phyloP scores from a whole-genome alignment of 495 filamentous ascomycete species.

The Bathelium albidoporum region DNA sequence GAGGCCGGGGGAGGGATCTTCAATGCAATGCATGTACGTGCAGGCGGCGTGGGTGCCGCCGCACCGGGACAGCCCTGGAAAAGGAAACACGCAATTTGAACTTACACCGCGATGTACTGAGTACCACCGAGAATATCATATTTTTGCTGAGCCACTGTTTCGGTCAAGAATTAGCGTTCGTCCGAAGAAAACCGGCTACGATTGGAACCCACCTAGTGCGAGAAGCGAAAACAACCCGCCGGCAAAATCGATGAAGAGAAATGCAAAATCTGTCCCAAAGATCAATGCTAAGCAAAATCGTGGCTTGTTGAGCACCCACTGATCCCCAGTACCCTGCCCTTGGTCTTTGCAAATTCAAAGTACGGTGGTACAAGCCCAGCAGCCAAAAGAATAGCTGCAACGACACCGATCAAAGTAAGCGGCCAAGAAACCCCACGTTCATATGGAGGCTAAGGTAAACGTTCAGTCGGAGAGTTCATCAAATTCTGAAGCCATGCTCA shows the following conservation, averaged over 20 bases:
- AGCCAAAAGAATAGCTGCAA: constrained; percentile 49
- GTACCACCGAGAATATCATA: constrained; percentile 63
- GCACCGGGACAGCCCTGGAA: no score
- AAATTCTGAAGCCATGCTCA: constrained; percentile 22
- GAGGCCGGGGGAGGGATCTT: no score
- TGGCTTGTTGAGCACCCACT: constrained; percentile 33
- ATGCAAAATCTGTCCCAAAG: constrained; percentile 42
- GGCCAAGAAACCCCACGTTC: constrained; percentile 43
- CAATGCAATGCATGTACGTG: no score
- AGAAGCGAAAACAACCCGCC: constrained; percentile 70
- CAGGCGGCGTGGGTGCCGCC: no score
- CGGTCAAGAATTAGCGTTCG: background rate
- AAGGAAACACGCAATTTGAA: no score
- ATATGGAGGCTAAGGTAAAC: constrained; percentile 42
- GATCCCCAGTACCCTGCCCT: constrained; percentile 59
- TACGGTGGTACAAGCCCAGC: constrained; percentile 59
- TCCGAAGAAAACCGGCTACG: background rate
- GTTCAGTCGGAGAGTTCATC: background rate
- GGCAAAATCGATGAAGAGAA: constrained; percentile 57
- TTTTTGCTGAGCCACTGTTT: constrained; percentile 49
- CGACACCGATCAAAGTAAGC: constrained; percentile 48
- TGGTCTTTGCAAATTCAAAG: constrained; percentile 59
- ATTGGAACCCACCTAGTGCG: constrained; percentile 46
- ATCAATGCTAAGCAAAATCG: background rate
- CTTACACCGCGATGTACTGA: constrained; percentile 58